These are phyloP conservation scores for Thielaviopsis ethacetica DNA, from an alignment of 2,329 filamentous ascomycete species.

Conservation along the genomic window DNA sequence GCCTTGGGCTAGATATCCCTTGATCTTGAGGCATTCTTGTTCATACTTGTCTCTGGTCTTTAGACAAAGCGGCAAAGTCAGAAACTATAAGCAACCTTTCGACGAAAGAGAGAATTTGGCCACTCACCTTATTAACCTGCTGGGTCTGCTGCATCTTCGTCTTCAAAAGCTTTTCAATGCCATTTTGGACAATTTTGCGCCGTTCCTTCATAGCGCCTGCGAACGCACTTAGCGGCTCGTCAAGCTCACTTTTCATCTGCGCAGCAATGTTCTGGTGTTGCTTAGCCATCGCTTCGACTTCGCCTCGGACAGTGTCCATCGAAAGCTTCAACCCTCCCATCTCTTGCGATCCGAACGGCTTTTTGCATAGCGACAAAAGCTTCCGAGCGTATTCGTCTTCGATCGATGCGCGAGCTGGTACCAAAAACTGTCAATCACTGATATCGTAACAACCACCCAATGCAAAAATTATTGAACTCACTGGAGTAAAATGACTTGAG, in stretches of 20 bases:
- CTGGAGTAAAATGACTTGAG: constrained; percentile 77
- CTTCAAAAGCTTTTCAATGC: constrained; percentile 88
- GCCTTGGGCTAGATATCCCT: constrained; percentile 92
- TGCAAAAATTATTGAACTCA: constrained; percentile 23
- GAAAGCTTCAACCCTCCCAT: constrained; percentile 68
- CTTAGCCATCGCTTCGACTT: constrained; percentile 87
- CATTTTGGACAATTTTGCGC: constrained; percentile 86
- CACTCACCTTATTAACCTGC: constrained; percentile 69
- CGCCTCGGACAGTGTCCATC: constrained; percentile 71
- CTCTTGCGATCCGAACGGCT: constrained; percentile 78
- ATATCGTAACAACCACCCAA: neutral
- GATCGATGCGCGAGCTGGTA: constrained; percentile 66
- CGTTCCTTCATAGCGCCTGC: constrained; percentile 91
- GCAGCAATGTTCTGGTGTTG: constrained; percentile 76
- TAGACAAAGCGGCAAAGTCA: constrained; percentile 12
- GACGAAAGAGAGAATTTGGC: too few species aligned
- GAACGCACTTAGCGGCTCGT: constrained; percentile 85
- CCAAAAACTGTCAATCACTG: neutral
- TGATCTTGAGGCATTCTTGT: constrained; percentile 95
- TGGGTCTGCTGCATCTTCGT: constrained; percentile 83
- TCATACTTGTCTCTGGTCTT: constrained; percentile 86
- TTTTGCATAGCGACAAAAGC: constrained; percentile 68
- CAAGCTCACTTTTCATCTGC: constrained; percentile 92
- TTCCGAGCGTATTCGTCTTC: constrained; percentile 95
- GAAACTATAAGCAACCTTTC: neutral